Evolutionary conservation across 257 asterid genomes (phyloP).

Genomic region (Fraxinus excelsior): DNA sequence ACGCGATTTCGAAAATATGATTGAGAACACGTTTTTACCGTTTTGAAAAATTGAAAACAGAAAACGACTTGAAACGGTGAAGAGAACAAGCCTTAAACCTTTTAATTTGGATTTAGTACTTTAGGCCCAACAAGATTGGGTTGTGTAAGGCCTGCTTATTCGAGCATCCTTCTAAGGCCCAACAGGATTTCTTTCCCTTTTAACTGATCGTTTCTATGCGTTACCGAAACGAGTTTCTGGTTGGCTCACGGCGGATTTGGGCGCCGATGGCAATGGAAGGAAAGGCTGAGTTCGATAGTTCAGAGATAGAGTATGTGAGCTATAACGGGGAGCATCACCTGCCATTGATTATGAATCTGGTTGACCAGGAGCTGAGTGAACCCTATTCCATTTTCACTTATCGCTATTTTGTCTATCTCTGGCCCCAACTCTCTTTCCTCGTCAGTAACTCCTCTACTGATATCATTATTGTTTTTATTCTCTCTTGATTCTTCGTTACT

Average conservation of each 20-base stretch:
- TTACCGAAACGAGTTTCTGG: background rate
- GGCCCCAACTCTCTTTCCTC: slow-evolving; percentile 93
- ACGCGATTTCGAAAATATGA: no score
- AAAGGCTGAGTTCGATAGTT: slow-evolving; percentile 33
- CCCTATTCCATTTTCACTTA: slow-evolving; percentile 98
- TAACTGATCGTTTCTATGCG: background rate
- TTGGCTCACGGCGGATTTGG: background rate
- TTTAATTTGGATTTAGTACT: no score
- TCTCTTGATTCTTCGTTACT: background rate
- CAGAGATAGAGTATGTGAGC: slow-evolving; percentile 70
- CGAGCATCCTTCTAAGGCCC: background rate
- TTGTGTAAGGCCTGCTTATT: no score
- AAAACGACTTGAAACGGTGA: no score
- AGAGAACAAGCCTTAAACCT: no score
- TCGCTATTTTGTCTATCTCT: slow-evolving; percentile 94
- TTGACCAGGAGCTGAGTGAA: slow-evolving; percentile 92
- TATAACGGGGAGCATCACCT: slow-evolving; percentile 96
- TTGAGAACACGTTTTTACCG: no score
- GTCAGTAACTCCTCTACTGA: slow-evolving; percentile 36
- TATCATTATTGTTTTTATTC: background rate
- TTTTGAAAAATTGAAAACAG: no score
- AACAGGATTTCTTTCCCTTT: background rate
- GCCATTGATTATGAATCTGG: slow-evolving; percentile 94
- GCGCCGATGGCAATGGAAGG: slow-evolving; percentile 8
- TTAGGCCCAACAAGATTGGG: no score